Conservation (phyloP, 257 asterid species). For the Penstemon barbatus region DNA sequence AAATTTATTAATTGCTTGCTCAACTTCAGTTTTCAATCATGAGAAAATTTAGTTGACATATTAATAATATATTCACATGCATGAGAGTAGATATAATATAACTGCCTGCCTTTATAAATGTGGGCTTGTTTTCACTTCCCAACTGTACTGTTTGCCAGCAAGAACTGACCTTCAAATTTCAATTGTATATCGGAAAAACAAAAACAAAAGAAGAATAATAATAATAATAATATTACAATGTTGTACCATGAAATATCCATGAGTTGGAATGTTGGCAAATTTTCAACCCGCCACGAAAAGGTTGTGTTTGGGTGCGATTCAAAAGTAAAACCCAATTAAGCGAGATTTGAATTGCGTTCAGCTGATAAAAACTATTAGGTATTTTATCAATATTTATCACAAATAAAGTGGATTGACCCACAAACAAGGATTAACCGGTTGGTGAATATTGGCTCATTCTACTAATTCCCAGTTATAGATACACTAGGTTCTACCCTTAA, state of each 20-base stretch:
- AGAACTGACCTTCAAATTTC: constrained; percentile 9
- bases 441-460: too few relatives aligned
- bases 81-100: constrained; percentile 11
- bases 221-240: constrained; percentile 14
- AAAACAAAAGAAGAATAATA: not conserved
- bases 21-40: constrained; percentile 1
- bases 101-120: constrained; percentile 6
- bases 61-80: constrained; percentile 30
- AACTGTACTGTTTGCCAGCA: constrained; percentile 26
- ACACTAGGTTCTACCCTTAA: too few relatives aligned
- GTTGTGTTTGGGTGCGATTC: too few relatives aligned
- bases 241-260: not conserved
- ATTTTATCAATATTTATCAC: too few relatives aligned
- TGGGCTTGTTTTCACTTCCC: constrained; percentile 28
- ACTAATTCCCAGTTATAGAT: too few relatives aligned
- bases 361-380: too few relatives aligned
- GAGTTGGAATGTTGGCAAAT: not conserved
- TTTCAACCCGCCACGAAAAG: too few relatives aligned
- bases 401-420: too few relatives aligned
- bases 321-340: too few relatives aligned
- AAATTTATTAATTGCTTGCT: not conserved
- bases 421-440: too few relatives aligned
- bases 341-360: too few relatives aligned
- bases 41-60: constrained; percentile 2
- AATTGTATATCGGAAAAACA: not conserved